Conservation (phyloP, 2,329 filamentous ascomycete genomes). For the Blastomyces parvus region DNA sequence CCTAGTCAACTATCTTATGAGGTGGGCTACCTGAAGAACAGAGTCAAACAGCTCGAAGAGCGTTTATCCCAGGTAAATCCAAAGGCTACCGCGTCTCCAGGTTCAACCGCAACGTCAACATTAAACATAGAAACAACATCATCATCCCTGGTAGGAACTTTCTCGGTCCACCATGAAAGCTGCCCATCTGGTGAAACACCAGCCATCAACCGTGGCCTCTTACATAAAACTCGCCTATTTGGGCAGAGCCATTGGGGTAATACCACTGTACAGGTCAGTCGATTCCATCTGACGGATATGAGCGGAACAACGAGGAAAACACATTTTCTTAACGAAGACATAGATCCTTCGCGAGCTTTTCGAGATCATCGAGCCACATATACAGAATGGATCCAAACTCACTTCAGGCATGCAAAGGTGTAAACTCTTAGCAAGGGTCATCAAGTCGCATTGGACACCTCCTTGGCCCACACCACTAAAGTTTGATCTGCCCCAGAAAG, state of each 20-base stretch:
- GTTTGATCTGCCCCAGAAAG: conserved; percentile 37
- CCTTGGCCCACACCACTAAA: conserved; percentile 18
- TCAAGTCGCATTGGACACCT: conserved; percentile 35
- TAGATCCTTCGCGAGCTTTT: conserved; percentile 25
- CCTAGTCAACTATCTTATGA: conserved; percentile 23
- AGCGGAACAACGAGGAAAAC: background rate
- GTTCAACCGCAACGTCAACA: conserved; percentile 18
- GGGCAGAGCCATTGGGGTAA: conserved; percentile 47
- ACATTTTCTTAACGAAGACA: background rate
- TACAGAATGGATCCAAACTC: conserved; percentile 27
- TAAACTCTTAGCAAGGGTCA: conserved; percentile 41
- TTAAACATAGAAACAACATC: conserved; percentile 31
- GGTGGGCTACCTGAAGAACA: conserved; percentile 31
- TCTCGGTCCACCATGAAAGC: conserved; percentile 37
- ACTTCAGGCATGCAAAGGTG: conserved; percentile 36
- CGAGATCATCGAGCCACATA: conserved; percentile 19
- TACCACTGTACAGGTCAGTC: conserved; percentile 36
- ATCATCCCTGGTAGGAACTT: conserved; percentile 35
- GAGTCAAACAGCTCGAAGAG: conserved; percentile 39
- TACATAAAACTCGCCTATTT: conserved; percentile 46
- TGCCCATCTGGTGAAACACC: conserved; percentile 24
- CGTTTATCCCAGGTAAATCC: conserved; percentile 27
- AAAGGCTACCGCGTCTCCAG: conserved; percentile 12
- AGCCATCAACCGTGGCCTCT: conserved; percentile 35
- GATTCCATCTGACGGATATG: conserved; percentile 15